Evolutionary conservation across 2,329 filamentous ascomycete genomes (phyloP).

Genomic region (Ceratocystiopsis sp.): DNA sequence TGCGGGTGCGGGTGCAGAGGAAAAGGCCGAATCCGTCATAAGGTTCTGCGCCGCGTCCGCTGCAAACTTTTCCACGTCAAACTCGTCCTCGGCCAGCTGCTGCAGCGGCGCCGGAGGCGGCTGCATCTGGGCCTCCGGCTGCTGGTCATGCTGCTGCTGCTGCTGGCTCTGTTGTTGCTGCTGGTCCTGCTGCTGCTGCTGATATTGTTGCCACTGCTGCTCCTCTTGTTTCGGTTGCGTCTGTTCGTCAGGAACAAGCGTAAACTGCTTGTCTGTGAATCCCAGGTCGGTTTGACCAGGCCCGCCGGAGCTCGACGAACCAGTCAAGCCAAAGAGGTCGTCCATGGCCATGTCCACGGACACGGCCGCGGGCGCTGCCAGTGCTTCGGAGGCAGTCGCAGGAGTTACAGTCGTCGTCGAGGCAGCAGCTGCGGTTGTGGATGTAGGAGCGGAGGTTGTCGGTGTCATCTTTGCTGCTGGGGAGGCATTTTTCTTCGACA

Average conservation of each 20-base stretch:
- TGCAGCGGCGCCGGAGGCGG: not conserved
- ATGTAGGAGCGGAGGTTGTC: not conserved
- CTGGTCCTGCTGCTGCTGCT: no score
- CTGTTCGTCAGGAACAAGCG: constrained; percentile 25
- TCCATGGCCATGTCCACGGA: constrained; percentile 4
- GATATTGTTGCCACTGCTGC: constrained; percentile 3
- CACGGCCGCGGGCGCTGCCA: constrained; percentile 7
- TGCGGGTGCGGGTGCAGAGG: not conserved
- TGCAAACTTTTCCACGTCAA: constrained; percentile 29
- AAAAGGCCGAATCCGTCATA: constrained; percentile 7
- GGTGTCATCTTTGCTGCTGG: not conserved
- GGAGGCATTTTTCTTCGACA: constrained; percentile 5
- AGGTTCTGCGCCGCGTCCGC: constrained; percentile 13
- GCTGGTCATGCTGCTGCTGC: no score
- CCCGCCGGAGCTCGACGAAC: constrained; percentile 4
- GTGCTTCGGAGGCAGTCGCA: constrained; percentile 3
- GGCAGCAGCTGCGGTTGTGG: not conserved
- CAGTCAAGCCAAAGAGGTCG: constrained; percentile 6
- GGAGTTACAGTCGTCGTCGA: constrained; percentile 2
- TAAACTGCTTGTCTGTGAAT: constrained; percentile 41
- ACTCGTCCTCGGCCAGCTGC: constrained; percentile 19
- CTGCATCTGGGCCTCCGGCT: not conserved
- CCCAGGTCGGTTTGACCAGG: constrained; percentile 22
- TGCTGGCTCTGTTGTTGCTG: not conserved
- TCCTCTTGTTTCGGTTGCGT: not conserved